Evolutionary conservation across 208 protist genomes (phyloP).

Genomic region (Crithidia expoeki): DNA sequence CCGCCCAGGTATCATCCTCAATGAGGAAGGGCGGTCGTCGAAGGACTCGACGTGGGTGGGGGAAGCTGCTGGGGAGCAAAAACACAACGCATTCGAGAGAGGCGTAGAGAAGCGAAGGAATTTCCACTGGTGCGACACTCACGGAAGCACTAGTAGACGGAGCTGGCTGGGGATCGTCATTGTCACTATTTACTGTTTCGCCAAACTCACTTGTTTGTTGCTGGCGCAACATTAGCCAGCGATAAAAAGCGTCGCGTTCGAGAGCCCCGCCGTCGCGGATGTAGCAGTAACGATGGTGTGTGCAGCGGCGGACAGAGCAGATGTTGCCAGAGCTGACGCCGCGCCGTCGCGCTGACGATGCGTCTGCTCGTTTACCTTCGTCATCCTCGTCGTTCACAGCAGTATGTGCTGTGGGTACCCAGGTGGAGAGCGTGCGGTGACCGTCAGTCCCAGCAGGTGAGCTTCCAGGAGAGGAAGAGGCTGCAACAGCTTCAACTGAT

Average conservation of each 20-base stretch:
- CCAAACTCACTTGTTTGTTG: neutral
- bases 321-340: slow-evolving; percentile 33
- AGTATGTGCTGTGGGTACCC: neutral
- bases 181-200: neutral
- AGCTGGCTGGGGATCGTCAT: neutral
- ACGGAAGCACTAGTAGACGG: neutral
- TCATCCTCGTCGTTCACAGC: neutral
- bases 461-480: neutral
- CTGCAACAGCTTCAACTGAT: too few species aligned
- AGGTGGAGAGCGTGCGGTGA: neutral
- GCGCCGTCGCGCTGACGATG: neutral
- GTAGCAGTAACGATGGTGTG: slow-evolving; percentile 81
- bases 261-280: slow-evolving; percentile 67
- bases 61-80: slow-evolving; percentile 74
- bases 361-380: neutral
- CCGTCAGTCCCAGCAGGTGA: neutral
- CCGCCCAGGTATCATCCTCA: slow-evolving; percentile 85
- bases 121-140: neutral
- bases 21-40: slow-evolving; percentile 72
- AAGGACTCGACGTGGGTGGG: slow-evolving; percentile 59
- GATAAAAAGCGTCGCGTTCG: slow-evolving; percentile 67
- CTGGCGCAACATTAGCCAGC: slow-evolving; percentile 43
- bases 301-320: slow-evolving; percentile 52
- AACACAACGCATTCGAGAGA: slow-evolving; percentile 75
- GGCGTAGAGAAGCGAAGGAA: slow-evolving; percentile 73